A percentile compares a stretch with the other conserved stretches of the same genome.
These are phyloP conservation scores for Debaryomycetaceae sp. DNA, from an alignment of 1,139 yeast genomes.

Conservation along the genomic window DNA sequence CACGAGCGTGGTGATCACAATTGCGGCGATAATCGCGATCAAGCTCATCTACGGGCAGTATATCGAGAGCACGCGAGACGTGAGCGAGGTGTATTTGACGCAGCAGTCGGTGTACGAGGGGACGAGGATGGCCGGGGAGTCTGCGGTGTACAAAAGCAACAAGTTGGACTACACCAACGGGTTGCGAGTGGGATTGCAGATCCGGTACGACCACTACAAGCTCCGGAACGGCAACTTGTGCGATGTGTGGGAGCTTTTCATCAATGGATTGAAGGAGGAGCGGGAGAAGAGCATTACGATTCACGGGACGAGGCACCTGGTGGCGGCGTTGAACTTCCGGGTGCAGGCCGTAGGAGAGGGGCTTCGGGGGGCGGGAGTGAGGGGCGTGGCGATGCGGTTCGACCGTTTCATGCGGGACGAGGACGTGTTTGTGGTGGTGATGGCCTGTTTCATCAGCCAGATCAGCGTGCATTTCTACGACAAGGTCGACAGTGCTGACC, in stretches of 20 bases:
- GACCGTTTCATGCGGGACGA: slow-evolving; percentile 14
- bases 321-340: slow-evolving; percentile 23
- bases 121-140: slow-evolving; percentile 54
- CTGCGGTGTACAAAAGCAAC: slow-evolving; percentile 63
- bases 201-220: slow-evolving; percentile 57
- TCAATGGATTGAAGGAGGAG: slow-evolving; percentile 15
- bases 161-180: slow-evolving; percentile 62
- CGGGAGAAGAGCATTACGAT: slow-evolving; percentile 13
- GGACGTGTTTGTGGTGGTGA: slow-evolving; percentile 19
- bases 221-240: slow-evolving; percentile 65
- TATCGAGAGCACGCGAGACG: slow-evolving; percentile 39
- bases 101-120: slow-evolving; percentile 58
- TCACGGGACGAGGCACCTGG: slow-evolving; percentile 13
- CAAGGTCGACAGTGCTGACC: slow-evolving; percentile 7
- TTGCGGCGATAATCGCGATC: slow-evolving; percentile 16
- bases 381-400: slow-evolving; percentile 15
- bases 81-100: slow-evolving; percentile 52
- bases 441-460: slow-evolving; percentile 29
- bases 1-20: slow-evolving; percentile 12
- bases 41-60: slow-evolving; percentile 21
- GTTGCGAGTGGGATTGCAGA: slow-evolving; percentile 61
- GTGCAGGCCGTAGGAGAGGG: slow-evolving; percentile 15
- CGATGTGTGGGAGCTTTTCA: slow-evolving; percentile 56
- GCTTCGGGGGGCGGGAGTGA: slow-evolving; percentile 11
- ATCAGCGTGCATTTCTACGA: slow-evolving; percentile 21